A percentile compares a stretch with the other conserved stretches of the same genome.
Conservation (phyloP, 2,329 filamentous ascomycete species). For the Pseudogymnoascus verrucosus region DNA sequence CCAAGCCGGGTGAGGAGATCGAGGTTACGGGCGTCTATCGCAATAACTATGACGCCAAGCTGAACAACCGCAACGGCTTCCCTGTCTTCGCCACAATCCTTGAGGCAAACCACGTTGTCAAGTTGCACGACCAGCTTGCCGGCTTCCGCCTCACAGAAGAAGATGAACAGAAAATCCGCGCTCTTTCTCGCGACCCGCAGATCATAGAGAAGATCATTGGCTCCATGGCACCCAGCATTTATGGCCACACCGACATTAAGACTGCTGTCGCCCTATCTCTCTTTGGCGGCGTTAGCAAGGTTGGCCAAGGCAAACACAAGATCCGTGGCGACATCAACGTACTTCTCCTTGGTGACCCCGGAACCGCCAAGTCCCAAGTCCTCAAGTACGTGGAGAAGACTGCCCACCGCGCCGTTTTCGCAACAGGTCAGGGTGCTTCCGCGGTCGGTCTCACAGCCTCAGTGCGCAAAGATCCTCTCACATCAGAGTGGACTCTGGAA, state of each 20-base stretch:
- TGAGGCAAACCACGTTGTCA: conserved; percentile 95
- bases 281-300: conserved; percentile 90
- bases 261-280: conserved; percentile 90
- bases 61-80: conserved; percentile 98
- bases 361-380: conserved; percentile 95
- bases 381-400: conserved; percentile 98
- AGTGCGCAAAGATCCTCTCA: conserved; percentile 89
- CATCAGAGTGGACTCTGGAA: conserved; percentile 94
- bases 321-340: conserved; percentile 98
- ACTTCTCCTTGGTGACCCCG: conserved; percentile 88
- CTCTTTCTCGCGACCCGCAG: conserved; percentile 78
- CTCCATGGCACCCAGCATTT: conserved; percentile 95
- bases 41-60: conserved; percentile 94
- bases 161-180: conserved; percentile 84
- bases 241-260: conserved; percentile 94
- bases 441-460: conserved; percentile 96
- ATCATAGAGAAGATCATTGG: conserved; percentile 89
- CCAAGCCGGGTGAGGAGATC: conserved; percentile 95
- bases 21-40: conserved; percentile 95
- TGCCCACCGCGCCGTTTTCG: conserved; percentile 92
- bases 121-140: conserved; percentile 93
- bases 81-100: conserved; percentile 96
- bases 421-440: conserved; percentile 92
- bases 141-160: conserved; percentile 93
- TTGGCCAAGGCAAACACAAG: conserved; percentile 77